Evolutionary conservation across 768 basidiomycete species (phyloP), one percentile per base, ranked within the genome.

Genomic region (Lentinula boryana): DNA sequence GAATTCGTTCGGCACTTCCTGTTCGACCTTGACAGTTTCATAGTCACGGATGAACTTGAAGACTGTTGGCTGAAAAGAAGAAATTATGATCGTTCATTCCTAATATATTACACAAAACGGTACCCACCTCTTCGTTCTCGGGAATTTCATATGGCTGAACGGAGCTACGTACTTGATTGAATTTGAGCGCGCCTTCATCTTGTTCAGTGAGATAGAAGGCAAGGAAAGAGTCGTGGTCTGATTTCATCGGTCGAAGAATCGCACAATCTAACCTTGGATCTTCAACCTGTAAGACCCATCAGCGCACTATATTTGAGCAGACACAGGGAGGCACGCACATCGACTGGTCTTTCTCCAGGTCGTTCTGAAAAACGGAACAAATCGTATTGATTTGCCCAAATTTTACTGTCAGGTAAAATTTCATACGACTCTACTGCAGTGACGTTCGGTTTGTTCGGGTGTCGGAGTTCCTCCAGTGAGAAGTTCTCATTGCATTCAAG

Each of bases 341-440:
- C 91, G 6, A 81, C 66, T 13, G 81, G 66, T 49, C 86, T 78
- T 60, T 94, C 92, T n/a, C 92, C 92, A 15, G 92, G 92, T 18
- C 91, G 78, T 69, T 95, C 92, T 10, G 86, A 86, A 70, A 95
- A 94, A 61, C 87, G 77, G 78, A 94, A 93, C 57, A 95, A 70
- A 70, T 94, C 92, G 69, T 93, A 93, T 63, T 88, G 88, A 68
- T 93, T 95, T 44, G 91, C 84, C 92, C 93, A 96, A 40, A 94
- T 86, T 62, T 89, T 86, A 3, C 82, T 80, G 67, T 96, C 93
- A 0, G 94, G 94, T 12, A 93, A 79, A 58, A 95, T 76, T 63
- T 93, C 88, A 71, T 85, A 95, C 7, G 88, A 86, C 67, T 92
- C 91, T 51, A 91, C 80, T 2, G 93, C 93, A 0, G 80, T 84